Percentiles rank a stretch among this genome's conserved stretches.
Evolutionary conservation across 257 asterid genomes (phyloP).

Genomic region (Plantago ovata): DNA sequence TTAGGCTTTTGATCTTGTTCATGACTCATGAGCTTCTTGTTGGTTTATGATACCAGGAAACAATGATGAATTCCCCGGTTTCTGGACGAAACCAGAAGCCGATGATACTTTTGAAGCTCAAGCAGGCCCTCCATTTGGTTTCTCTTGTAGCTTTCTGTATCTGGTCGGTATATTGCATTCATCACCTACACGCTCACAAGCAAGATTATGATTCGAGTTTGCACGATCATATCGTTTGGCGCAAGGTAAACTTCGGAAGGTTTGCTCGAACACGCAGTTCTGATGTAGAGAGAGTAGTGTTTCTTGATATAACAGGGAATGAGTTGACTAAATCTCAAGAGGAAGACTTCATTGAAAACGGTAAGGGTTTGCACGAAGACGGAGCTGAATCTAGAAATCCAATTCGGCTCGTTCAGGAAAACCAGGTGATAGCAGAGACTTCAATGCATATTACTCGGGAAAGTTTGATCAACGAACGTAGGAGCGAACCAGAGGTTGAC

Average conservation of each 20-base stretch:
- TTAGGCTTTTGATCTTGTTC: too few species aligned
- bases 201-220: not conserved
- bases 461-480: too few species aligned
- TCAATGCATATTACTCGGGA: not conserved
- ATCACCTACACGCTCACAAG: not conserved
- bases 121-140: conserved; percentile 2
- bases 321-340: not conserved
- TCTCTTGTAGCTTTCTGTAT: not conserved
- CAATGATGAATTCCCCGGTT: not conserved
- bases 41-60: not conserved
- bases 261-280: not conserved
- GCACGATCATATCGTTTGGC: not conserved
- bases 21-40: not conserved
- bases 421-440: not conserved
- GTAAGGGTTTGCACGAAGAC: not conserved
- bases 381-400: not conserved
- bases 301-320: not conserved
- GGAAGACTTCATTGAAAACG: not conserved
- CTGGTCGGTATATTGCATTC: not conserved
- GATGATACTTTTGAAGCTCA: conserved; percentile 1
- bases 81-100: not conserved
- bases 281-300: not conserved
- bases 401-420: not conserved
- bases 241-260: not conserved
- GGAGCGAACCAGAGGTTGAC: too few species aligned